These are phyloP conservation scores for Acorus gramineus DNA, from an alignment of 106 monocot genomes.

Conservation along the genomic window DNA sequence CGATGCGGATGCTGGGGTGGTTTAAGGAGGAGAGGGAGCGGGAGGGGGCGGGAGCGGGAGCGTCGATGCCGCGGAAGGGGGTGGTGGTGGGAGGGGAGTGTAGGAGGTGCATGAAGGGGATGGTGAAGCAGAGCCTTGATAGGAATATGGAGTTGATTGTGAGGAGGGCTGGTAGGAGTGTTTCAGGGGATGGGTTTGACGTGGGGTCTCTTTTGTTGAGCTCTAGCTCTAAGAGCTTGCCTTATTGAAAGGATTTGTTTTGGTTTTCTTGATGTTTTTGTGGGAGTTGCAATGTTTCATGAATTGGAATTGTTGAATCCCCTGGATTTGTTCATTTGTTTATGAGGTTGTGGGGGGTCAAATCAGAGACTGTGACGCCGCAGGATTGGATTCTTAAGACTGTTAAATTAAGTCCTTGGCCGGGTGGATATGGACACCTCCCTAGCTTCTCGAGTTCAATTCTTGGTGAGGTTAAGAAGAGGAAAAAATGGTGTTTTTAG, in stretches of 20 bases:
- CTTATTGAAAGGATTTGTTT: constrained; percentile 19
- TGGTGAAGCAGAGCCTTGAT: constrained; percentile 69
- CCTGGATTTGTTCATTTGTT: too few species aligned
- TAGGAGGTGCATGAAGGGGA: constrained; percentile 20
- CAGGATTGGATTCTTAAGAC: too few species aligned
- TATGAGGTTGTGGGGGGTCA: too few species aligned
- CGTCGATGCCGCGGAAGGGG: neutral
- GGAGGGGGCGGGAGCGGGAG: neutral
- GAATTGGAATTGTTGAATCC: too few species aligned
- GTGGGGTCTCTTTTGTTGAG: constrained; percentile 9
- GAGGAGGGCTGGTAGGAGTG: constrained; percentile 24
- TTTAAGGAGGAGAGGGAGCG: constrained; percentile 27
- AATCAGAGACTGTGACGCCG: too few species aligned
- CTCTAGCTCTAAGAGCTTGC: constrained; percentile 58
- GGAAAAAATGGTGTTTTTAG: too few species aligned
- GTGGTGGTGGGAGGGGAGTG: constrained; percentile 3
- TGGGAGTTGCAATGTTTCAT: too few species aligned
- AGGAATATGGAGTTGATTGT: constrained; percentile 52
- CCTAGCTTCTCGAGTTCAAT: too few species aligned
- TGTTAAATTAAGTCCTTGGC: too few species aligned
- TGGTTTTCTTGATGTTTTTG: neutral
- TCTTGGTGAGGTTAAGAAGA: too few species aligned
- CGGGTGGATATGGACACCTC: too few species aligned
- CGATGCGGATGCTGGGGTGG: constrained; percentile 54
- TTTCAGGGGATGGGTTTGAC: neutral